These are phyloP conservation scores for Akebia trifoliata DNA, from an alignment of 164 flowering plant species.

Conservation along the genomic window DNA sequence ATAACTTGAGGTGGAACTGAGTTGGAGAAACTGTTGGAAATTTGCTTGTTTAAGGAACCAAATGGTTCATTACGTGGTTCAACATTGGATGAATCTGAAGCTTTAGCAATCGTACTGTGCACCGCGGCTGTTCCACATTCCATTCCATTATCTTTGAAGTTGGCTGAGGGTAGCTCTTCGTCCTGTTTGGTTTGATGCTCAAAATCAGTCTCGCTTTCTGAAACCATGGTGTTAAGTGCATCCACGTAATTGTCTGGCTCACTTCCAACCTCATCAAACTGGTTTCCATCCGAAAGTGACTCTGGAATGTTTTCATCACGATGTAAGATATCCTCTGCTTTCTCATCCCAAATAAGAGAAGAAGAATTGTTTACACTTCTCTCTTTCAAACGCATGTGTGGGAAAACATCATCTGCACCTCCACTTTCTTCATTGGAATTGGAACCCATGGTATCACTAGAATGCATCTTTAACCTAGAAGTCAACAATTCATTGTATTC, in stretches of 20 bases:
- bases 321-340: slow-evolving; percentile 28
- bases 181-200: slow-evolving; percentile 53
- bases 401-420: slow-evolving; percentile 23
- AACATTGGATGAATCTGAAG: slow-evolving; percentile 19
- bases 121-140: slow-evolving; percentile 15
- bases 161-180: slow-evolving; percentile 25
- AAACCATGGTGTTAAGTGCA: slow-evolving; percentile 80
- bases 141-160: slow-evolving; percentile 15
- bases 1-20: slow-evolving; percentile 20
- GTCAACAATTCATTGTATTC: slow-evolving; percentile 26
- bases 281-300: slow-evolving; percentile 18
- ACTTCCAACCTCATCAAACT: slow-evolving; percentile 56
- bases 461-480: slow-evolving; percentile 24
- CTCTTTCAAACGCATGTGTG: slow-evolving; percentile 24
- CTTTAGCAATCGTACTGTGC: slow-evolving; percentile 5
- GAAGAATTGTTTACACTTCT: slow-evolving; percentile 32
- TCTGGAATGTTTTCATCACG: slow-evolving; percentile 20
- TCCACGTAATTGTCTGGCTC: slow-evolving; percentile 66
- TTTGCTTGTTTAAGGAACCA: slow-evolving; percentile 17
- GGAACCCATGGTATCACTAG: slow-evolving; percentile 25
- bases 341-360: slow-evolving; percentile 71
- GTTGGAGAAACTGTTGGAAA: slow-evolving; percentile 9
- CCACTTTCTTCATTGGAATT: slow-evolving; percentile 21
- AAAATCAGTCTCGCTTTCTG: slow-evolving; percentile 67
- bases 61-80: slow-evolving; percentile 23